A percentile compares a stretch with the other conserved stretches of the same genome.
These are phyloP conservation scores for Colletotrichum plurivorum DNA, from an alignment of 2,329 filamentous ascomycete species.

Conservation along the genomic window DNA sequence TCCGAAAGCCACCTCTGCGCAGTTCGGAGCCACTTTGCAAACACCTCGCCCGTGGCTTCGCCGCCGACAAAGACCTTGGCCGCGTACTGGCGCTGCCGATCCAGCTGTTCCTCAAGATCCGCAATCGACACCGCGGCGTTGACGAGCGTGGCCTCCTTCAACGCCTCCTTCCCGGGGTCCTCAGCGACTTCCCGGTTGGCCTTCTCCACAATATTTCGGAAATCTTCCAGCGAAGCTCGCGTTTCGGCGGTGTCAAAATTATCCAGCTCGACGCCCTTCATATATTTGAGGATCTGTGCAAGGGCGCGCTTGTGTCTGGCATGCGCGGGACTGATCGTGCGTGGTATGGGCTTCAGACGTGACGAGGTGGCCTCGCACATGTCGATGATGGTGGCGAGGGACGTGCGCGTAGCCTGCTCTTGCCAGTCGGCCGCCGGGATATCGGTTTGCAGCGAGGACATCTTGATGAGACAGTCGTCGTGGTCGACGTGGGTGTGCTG, in stretches of 20 bases:
- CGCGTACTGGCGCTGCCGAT: not conserved
- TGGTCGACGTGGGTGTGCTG: not conserved
- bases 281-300: not conserved
- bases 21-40: slow-evolving; percentile 5
- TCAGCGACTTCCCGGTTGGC: not conserved
- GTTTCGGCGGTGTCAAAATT: slow-evolving; percentile 6
- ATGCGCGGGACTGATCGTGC: not conserved
- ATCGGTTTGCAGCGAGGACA: not conserved
- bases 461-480: not conserved
- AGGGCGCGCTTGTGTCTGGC: not conserved
- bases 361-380: not conserved
- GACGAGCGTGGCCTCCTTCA: slow-evolving; percentile 1
- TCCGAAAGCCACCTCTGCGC: not conserved
- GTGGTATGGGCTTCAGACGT: not conserved
- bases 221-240: not conserved
- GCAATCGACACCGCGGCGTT: not conserved
- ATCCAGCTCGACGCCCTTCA: not conserved
- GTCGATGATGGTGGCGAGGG: not conserved
- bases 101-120: slow-evolving; percentile 11
- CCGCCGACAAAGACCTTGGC: slow-evolving; percentile 23
- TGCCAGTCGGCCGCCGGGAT: not conserved
- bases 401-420: not conserved
- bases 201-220: not conserved
- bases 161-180: not conserved
- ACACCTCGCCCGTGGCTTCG: slow-evolving; percentile 1